These are phyloP conservation scores for Saccharomycopsis lassenensis DNA, from an alignment of 805 yeast genomes.

Conservation along the genomic window DNA sequence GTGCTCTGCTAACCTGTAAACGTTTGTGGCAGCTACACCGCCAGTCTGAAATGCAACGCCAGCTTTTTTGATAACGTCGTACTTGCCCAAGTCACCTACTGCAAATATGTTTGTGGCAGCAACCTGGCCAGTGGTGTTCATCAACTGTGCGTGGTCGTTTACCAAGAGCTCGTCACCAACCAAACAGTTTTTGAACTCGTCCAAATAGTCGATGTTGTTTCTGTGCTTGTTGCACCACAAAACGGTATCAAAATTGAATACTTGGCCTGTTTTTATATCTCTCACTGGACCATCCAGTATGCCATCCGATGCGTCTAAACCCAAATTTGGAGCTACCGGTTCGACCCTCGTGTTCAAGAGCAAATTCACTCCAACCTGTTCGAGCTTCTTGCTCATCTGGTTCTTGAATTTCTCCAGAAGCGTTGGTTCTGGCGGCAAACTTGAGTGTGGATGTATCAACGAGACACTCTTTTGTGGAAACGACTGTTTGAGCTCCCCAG, in stretches of 20 bases:
- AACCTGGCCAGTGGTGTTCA: slow-evolving; percentile 12
- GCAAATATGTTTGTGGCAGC: slow-evolving; percentile 25
- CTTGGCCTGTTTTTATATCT: too few species aligned
- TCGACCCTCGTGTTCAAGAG: slow-evolving; percentile 26
- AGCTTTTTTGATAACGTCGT: slow-evolving; percentile 31
- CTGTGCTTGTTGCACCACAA: slow-evolving; percentile 29
- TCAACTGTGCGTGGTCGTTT: slow-evolving; percentile 22
- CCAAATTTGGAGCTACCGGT: too few species aligned
- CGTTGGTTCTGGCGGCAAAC: slow-evolving; percentile 30
- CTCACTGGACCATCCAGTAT: too few species aligned
- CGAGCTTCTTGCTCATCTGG: slow-evolving; percentile 15
- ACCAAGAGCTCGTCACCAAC: slow-evolving; percentile 22
- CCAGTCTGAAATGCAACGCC: slow-evolving; percentile 28
- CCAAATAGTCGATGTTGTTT: slow-evolving; percentile 26
- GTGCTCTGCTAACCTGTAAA: too few species aligned
- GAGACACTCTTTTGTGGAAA: slow-evolving; percentile 28
- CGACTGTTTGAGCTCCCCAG: slow-evolving; percentile 34
- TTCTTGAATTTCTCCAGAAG: slow-evolving; percentile 20
- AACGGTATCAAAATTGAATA: slow-evolving; percentile 24
- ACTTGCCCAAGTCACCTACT: slow-evolving; percentile 28
- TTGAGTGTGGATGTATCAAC: slow-evolving; percentile 32
- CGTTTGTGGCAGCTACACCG: slow-evolving; percentile 22
- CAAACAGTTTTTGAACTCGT: slow-evolving; percentile 19
- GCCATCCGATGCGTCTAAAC: too few species aligned
- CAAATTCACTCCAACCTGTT: slow-evolving; percentile 20